phyloP scores from a whole-genome alignment of 2,329 filamentous ascomycete genomes.

The Gyromitra esculenta region DNA sequence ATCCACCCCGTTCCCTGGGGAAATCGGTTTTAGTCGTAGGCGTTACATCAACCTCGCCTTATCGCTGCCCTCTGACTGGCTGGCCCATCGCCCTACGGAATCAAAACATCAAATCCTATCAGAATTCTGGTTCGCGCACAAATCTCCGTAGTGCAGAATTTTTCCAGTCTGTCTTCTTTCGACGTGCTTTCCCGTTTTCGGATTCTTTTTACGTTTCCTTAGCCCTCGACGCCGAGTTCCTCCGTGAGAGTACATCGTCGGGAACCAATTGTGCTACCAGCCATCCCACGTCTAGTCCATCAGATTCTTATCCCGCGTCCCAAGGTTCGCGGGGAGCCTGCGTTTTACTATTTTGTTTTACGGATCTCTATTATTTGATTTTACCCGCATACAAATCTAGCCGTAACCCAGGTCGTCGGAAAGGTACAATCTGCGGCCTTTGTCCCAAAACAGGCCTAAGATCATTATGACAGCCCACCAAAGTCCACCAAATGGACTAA shows the following conservation, averaged over 20 bases:
- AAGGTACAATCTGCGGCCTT: slow-evolving; percentile 33
- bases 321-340: background rate
- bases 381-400: slow-evolving; percentile 42
- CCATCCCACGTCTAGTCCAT: slow-evolving; percentile 41
- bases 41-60: slow-evolving; percentile 46
- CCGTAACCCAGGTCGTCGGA: slow-evolving; percentile 37
- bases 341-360: slow-evolving; percentile 51
- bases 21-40: slow-evolving; percentile 41
- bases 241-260: slow-evolving; percentile 20
- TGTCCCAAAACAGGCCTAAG: slow-evolving; percentile 5
- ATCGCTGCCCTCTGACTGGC: slow-evolving; percentile 46
- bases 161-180: slow-evolving; percentile 18
- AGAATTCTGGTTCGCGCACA: slow-evolving; percentile 41
- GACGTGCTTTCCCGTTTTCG: slow-evolving; percentile 28
- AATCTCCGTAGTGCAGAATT: slow-evolving; percentile 32
- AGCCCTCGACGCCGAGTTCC: slow-evolving; percentile 38
- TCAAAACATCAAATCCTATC: slow-evolving; percentile 49
- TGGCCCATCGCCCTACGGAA: slow-evolving; percentile 41
- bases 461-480: slow-evolving; percentile 26
- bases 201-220: slow-evolving; percentile 48
- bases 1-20: slow-evolving; percentile 21
- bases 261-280: slow-evolving; percentile 18
- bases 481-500: slow-evolving; percentile 12
- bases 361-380: slow-evolving; percentile 43
- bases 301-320: slow-evolving; percentile 17